A percentile compares a stretch with the other conserved stretches of the same genome.
phyloP scores from a whole-genome alignment of 306 rosid genomes.

The Datisca glomerata region DNA sequence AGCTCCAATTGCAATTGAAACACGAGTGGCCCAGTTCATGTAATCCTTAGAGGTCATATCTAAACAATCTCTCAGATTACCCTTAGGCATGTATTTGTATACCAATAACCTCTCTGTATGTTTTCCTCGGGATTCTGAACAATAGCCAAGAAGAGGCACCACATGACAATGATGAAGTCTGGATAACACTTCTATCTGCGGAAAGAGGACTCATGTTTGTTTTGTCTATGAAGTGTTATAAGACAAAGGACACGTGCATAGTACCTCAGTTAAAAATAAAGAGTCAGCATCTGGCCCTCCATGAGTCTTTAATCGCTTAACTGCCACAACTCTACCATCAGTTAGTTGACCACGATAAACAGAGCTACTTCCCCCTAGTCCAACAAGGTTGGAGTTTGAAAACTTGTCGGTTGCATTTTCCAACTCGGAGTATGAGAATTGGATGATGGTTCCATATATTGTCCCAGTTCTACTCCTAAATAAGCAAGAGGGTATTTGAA shows the following conservation, averaged over 20 bases:
- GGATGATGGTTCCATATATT: conserved; percentile 53
- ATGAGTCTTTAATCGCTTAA: conserved; percentile 61
- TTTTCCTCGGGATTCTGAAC: conserved; percentile 68
- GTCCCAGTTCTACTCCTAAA: conserved; percentile 40
- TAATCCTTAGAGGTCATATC: conserved; percentile 45
- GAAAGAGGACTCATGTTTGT: not conserved
- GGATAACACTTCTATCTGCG: conserved; percentile 81
- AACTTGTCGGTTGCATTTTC: conserved; percentile 72
- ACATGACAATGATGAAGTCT: conserved; percentile 90
- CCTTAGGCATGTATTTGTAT: conserved; percentile 69
- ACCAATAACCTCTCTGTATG: conserved; percentile 69
- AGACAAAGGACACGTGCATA: not conserved
- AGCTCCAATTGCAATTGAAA: conserved; percentile 85
- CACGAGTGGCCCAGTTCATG: conserved; percentile 75
- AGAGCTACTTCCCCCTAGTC: conserved; percentile 85
- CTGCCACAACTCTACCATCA: conserved; percentile 61
- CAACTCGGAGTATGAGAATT: conserved; percentile 63
- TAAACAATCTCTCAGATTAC: conserved; percentile 79
- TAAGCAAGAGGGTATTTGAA: conserved; percentile 46
- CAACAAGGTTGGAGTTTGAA: conserved; percentile 67
- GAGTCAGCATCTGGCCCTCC: conserved; percentile 57
- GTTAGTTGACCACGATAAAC: conserved; percentile 71
- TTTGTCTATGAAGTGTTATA: not conserved
- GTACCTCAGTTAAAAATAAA: conserved; percentile 71
- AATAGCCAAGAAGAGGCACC: conserved; percentile 88